Evolutionary conservation across 2,329 filamentous ascomycete genomes (phyloP), one percentile per base, ranked within the genome.

Genomic region (Zelopaecilomyces penicillatus): DNA sequence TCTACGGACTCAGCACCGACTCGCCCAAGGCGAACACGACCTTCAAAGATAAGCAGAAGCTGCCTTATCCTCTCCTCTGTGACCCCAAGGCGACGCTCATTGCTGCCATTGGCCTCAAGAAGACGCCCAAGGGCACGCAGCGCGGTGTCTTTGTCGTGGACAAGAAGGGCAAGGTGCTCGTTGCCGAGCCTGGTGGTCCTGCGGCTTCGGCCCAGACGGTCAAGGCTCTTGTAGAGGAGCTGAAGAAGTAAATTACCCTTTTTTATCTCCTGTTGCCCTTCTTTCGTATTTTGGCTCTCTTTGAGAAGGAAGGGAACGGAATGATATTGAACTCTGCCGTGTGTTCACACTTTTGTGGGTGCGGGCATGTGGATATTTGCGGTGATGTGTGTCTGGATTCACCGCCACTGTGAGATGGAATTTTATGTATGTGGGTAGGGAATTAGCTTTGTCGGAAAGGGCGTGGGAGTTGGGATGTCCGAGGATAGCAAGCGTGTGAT

Each of bases 1-100:
- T 98, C 68, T 97, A 87, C 64, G 93, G 93, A 45, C 81, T 98
- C 41, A 94, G 87, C 50, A 79, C 79, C 55, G 93, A 97, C 70
- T 85, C 82, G 39, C 82, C 88, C 57, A 95, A 93, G 69, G 81
- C 88, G 57, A 98, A 98, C 71, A 90, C 87, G 27, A 87, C 80
- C 38, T 98, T 97, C 76, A 85, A 88, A 68, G 83, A 81, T 35
- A 95, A 95, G 71, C 87, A 97, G 65, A 87, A 85, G 51, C 78
- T 97, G 43, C 87, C 84, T 5, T 98, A 95, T 65, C 73, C 85
- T 32, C 79, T 98, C 38, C 78, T 98, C 35, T 97, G 90, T 69
- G 90, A 98, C 64, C 77, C 83, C 5, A 68, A 70, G 42, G 78
- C 76, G 29, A 81, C 78, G 3, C 76, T 98, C 47, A 95, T 97